Evolutionary conservation across 192 early-diverging fungal genomes (phyloP).

Genomic region (Backusella macrospora): DNA sequence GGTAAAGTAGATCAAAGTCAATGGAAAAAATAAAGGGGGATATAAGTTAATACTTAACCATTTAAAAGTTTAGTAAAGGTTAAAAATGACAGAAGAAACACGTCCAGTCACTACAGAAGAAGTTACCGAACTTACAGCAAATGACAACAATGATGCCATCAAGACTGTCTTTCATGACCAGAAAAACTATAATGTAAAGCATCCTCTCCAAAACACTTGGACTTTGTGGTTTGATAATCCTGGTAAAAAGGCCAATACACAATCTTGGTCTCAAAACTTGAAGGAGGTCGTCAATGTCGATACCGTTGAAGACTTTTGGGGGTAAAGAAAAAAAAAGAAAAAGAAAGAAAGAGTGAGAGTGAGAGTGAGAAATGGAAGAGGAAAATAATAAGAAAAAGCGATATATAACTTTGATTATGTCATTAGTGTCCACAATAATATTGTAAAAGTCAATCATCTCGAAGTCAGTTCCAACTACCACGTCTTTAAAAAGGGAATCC

Average conservation of each 20-base stretch:
- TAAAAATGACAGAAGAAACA: slow-evolving; percentile 26
- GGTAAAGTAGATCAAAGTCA: slow-evolving; percentile 9
- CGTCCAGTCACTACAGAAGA: slow-evolving; percentile 13
- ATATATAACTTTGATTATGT: background rate
- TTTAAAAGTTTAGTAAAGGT: background rate
- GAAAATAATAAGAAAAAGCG: background rate
- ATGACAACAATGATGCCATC: slow-evolving; percentile 24
- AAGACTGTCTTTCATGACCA: slow-evolving; percentile 66
- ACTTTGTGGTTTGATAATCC: slow-evolving; percentile 96
- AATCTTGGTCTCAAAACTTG: slow-evolving; percentile 84
- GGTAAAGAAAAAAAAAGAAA: slow-evolving; percentile 40
- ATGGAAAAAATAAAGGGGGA: background rate
- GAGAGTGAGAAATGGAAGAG: background rate
- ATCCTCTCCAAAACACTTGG: slow-evolving; percentile 89
- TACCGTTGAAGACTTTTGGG: slow-evolving; percentile 98
- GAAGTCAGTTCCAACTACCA: slow-evolving; percentile 88
- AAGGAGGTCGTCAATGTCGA: slow-evolving; percentile 89
- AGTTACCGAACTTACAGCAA: slow-evolving; percentile 13
- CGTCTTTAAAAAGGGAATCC: slow-evolving; percentile 89
- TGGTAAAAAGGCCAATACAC: slow-evolving; percentile 70
- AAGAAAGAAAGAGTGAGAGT: background rate
- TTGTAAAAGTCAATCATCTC: slow-evolving; percentile 74
- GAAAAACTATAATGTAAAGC: slow-evolving; percentile 79
- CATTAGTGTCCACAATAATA: slow-evolving; percentile 73
- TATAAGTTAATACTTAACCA: background rate